Conservation (phyloP, 2,329 filamentous ascomycete genomes). For the Drechslerella stenobrocha region DNA sequence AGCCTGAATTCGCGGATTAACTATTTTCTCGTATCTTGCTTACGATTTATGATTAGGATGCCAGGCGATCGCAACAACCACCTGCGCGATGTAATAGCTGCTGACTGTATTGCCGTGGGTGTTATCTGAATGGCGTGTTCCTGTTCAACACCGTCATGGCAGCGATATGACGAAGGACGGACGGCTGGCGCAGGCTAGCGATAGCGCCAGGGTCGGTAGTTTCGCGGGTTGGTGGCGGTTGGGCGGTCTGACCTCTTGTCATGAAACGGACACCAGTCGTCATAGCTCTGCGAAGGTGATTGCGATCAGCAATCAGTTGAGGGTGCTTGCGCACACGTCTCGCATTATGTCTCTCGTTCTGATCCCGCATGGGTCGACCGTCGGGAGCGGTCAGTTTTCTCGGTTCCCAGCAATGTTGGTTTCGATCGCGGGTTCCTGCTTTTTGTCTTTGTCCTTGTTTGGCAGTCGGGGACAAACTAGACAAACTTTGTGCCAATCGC, state of each 20-base stretch:
- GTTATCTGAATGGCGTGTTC: too few species aligned
- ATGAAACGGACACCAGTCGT: background rate
- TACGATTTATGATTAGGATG: too few species aligned
- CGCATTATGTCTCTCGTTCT: constrained; percentile 2
- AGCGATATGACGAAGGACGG: background rate
- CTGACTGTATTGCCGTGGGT: too few species aligned
- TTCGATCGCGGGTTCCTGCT: background rate
- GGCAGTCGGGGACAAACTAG: constrained; percentile 2
- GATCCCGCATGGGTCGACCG: background rate
- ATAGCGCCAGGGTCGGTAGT: too few species aligned
- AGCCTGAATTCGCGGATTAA: too few species aligned
- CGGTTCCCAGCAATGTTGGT: background rate
- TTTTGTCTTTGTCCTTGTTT: background rate
- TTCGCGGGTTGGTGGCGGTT: background rate
- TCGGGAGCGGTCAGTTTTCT: background rate
- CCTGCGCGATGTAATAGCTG: too few species aligned
- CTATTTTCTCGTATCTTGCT: too few species aligned
- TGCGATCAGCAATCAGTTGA: background rate
- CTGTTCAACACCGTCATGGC: too few species aligned
- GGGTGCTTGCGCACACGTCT: constrained; percentile 1
- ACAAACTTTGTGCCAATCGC: constrained; percentile 1
- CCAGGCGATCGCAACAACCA: too few species aligned
- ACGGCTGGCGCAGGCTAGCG: background rate
- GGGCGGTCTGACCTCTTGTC: constrained; percentile 1
- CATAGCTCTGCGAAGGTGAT: background rate